Evolutionary conservation across 306 rosid genomes (phyloP).

Genomic region (Adenanthera pavonina): DNA sequence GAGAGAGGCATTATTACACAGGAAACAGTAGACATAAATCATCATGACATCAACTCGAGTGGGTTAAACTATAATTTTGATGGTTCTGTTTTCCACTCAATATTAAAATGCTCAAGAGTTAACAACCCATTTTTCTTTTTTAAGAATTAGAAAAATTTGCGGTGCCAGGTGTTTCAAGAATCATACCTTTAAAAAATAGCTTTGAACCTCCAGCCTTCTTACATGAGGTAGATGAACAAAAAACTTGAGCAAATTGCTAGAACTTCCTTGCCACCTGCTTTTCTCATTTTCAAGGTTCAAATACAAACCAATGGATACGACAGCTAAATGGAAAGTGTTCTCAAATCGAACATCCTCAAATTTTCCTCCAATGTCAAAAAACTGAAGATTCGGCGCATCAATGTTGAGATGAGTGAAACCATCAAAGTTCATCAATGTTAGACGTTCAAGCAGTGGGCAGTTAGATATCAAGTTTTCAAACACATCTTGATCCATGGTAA

Average conservation of each 20-base stretch:
- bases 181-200: constrained; percentile 60
- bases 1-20: not conserved
- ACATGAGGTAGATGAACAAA: constrained; percentile 54
- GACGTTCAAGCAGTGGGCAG: constrained; percentile 62
- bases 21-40: not conserved
- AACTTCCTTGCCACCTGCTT: constrained; percentile 39
- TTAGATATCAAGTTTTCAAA: constrained; percentile 55
- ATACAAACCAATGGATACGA: constrained; percentile 59
- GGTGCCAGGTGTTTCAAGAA: not conserved
- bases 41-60: not conserved
- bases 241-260: constrained; percentile 57
- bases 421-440: constrained; percentile 65
- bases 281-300: constrained; percentile 37
- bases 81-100: not conserved
- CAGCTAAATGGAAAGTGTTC: constrained; percentile 55
- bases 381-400: constrained; percentile 60
- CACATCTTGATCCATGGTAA: constrained; percentile 63
- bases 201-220: constrained; percentile 60
- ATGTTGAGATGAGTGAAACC: constrained; percentile 60
- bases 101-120: constrained; percentile 31
- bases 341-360: constrained; percentile 58
- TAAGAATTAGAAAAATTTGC: constrained; percentile 24
- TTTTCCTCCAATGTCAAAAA: constrained; percentile 63
- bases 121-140: not conserved
- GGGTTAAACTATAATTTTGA: not conserved